Evolutionary conservation across 352 stramenopile species (phyloP).

Genomic region (Globisporangium iwayamae): DNA sequence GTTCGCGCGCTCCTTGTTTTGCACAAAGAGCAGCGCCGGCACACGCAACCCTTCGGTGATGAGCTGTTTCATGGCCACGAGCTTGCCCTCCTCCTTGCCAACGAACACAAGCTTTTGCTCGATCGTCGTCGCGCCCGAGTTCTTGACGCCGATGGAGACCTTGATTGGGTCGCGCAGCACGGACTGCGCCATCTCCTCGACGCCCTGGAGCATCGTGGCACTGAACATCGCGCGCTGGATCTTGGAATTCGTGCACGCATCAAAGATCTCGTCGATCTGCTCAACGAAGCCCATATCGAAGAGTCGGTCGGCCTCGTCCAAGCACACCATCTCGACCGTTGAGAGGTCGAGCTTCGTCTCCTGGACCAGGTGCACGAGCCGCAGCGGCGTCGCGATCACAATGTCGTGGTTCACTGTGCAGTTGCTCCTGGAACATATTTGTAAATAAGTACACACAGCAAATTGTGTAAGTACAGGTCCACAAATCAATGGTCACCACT

Average conservation of each 20-base stretch:
- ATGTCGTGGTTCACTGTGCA: slow-evolving; percentile 90
- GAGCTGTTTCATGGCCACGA: slow-evolving; percentile 95
- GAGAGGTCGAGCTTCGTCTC: slow-evolving; percentile 80
- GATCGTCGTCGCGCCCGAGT: slow-evolving; percentile 87
- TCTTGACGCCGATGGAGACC: slow-evolving; percentile 92
- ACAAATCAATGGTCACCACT: neutral
- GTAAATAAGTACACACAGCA: neutral
- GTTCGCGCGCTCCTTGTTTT: slow-evolving; percentile 98
- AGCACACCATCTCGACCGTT: slow-evolving; percentile 92
- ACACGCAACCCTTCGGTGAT: slow-evolving; percentile 91
- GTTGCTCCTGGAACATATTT: slow-evolving; percentile 47
- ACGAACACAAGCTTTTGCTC: slow-evolving; percentile 97
- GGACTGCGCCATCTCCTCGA: slow-evolving; percentile 94
- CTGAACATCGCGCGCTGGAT: slow-evolving; percentile 96
- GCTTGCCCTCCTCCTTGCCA: slow-evolving; percentile 98
- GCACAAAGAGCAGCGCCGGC: slow-evolving; percentile 97
- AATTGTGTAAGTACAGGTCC: neutral
- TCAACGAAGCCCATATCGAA: slow-evolving; percentile 96
- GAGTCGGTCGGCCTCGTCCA: slow-evolving; percentile 99
- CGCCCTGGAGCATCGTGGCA: slow-evolving; percentile 94
- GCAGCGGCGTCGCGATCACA: slow-evolving; percentile 95
- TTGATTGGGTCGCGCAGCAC: slow-evolving; percentile 96
- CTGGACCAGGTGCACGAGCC: slow-evolving; percentile 91
- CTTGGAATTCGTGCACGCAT: slow-evolving; percentile 79
- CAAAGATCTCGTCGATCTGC: slow-evolving; percentile 98